Conservation (phyloP, 768 basidiomycete genomes). For the Suillus brevipes region DNA sequence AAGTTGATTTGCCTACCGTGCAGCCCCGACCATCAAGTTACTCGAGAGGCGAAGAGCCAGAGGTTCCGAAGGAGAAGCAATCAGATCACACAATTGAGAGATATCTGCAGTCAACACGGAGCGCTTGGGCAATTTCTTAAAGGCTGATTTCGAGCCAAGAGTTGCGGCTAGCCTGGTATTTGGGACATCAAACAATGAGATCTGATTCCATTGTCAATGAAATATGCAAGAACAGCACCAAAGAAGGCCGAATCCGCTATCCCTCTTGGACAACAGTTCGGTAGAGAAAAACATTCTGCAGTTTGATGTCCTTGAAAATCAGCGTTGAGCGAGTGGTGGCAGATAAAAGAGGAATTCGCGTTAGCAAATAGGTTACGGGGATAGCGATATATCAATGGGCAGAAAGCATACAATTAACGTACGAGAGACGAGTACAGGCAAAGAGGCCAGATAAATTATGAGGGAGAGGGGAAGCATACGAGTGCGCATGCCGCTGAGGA, state of each 20-base stretch:
- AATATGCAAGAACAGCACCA: slow-evolving; percentile 49
- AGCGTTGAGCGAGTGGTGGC: not conserved
- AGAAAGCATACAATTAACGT: slow-evolving; percentile 1
- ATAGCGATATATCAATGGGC: slow-evolving; percentile 5
- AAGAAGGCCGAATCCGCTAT: slow-evolving; percentile 87
- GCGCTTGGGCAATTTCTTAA: slow-evolving; percentile 79
- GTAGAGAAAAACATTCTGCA: slow-evolving; percentile 80
- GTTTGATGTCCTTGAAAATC: slow-evolving; percentile 2
- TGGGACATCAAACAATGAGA: not conserved
- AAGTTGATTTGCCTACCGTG: slow-evolving; percentile 53
- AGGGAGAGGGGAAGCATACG: slow-evolving; percentile 6
- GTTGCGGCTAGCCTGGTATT: slow-evolving; percentile 82
- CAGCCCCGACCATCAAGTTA: slow-evolving; percentile 87
- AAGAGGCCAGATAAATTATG: slow-evolving; percentile 6
- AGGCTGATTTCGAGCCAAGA: slow-evolving; percentile 81
- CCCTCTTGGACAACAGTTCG: slow-evolving; percentile 76
- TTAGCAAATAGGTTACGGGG: slow-evolving; percentile 8
- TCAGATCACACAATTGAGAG: slow-evolving; percentile 73
- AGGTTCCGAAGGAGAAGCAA: slow-evolving; percentile 81
- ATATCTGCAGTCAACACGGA: slow-evolving; percentile 88
- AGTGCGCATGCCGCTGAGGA: not conserved
- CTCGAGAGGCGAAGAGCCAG: slow-evolving; percentile 85
- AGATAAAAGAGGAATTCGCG: not conserved
- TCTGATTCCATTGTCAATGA: not conserved
- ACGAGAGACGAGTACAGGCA: slow-evolving; percentile 6